Base-by-base conservation (phyloP, 176 grass and related monocot genomes). In the Triticum urartu region DNA sequence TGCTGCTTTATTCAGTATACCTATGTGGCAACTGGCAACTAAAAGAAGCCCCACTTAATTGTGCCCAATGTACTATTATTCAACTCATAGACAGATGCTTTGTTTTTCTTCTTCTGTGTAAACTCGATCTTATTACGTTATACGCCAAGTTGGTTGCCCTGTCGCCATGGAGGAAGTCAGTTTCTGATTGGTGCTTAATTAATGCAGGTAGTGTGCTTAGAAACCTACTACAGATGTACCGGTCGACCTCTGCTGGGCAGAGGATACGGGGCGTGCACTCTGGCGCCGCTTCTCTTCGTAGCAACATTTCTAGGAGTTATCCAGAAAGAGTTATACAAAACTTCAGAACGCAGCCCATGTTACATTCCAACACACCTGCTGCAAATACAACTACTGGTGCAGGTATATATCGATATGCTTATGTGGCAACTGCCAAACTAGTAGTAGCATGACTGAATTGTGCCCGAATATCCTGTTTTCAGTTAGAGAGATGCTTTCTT, bases 321-420 rank as follows among this genome's bases (percentile, higher is more conserved):
- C 92, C 95, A 72, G 90, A 94, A 92, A 92, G 86, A 80, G 88
- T 94, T 67, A 89, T 94, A 68, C 84, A 93, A 35, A 86, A 92
- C 60, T 97, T 97, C 65, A 92, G 91, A 80, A 88, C 74, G 74
- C 86, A 65, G 11, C 63, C 63, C 5, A 1, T 25, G 1, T 14
- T 65, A 65, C 25, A 32, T 65, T 32, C 25, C 21, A 28, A 12
- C 63, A 11, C 26, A 15, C 30, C 7, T 39, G 17, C 4, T 70
- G 18, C 17, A 70, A n/a, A 11, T 39, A 18, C 33, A 70, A 39
- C 8, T 70, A 70, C 34, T 11, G 67, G 67, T 8, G 67, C 67
- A 70, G 67, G 67, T 69, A 69, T 38, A 38, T 69, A 15, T 68
- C 32, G 66, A 12, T 14, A 64, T 64, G 12, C 62, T 28, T 65